Base-by-base conservation (phyloP, 129 eudicot species). In the Centaurea solstitialis region DNA sequence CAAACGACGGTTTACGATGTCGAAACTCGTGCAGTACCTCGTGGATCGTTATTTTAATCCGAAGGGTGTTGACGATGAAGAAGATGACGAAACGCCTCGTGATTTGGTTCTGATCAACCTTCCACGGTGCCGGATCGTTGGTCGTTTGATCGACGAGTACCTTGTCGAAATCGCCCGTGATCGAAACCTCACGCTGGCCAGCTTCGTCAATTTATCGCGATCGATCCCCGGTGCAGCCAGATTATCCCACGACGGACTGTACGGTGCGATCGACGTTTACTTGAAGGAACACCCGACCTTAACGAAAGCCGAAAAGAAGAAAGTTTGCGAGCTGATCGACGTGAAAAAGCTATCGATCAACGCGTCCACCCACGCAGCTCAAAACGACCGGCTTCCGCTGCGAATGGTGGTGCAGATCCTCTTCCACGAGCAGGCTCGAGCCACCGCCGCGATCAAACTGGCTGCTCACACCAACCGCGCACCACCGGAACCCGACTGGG, bases 321-420 rank as follows among this genome's bases (percentile, higher is more conserved):
- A 78, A 40, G 57, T 94, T 1, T 92, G 99, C 17, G 91, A 91
- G 68, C 80, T 87, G 12, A 92, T 94, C 81, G 90, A 94, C 45
- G 94, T 92, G 4, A 92, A 87, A 83, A 94, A 85, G 83, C 12
- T 94, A 67, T 76, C 93, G 1, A 37, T 79, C 24, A 87, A 90
- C 15, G 97, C 93, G 17, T 86, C 93, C 13, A 78, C 81, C 84
- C 99, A 94, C 67, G 99, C 97, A 9, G 97, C 93, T 22, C 99
- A 94, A 37, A 94, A 94, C 70, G 97, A 94, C 9, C 84, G 80
- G 11, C 93, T 95, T 22, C 99, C 99, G 0, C 93, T 92, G 22
- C 97, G 98, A 5, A 81, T 82, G 11, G 97, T 93, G 24, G 98
- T 95, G 59, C 98, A 93, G 74, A 91, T 94, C 43, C 87, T 95